Conservation (phyloP, 805 yeast species). For the Wickerhamomyces pijperi region DNA sequence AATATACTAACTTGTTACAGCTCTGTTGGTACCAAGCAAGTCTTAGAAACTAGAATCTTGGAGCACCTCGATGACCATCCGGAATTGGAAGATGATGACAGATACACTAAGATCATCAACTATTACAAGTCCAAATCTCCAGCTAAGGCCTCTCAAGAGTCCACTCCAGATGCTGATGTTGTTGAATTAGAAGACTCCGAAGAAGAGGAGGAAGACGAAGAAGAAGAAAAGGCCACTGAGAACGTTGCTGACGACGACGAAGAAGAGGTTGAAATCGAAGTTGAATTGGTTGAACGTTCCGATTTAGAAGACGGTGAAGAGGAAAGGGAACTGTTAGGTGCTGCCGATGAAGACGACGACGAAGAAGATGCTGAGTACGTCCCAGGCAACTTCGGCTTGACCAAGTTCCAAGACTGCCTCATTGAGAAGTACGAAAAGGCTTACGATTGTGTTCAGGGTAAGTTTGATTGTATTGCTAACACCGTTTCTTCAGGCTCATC, state of each 20-base stretch:
- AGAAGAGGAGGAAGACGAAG: no score
- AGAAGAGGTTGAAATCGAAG: constrained; percentile 7
- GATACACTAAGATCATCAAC: constrained; percentile 15
- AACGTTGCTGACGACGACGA: constrained; percentile 6
- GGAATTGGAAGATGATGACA: constrained; percentile 16
- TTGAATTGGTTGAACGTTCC: constrained; percentile 4
- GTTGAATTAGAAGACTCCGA: constrained; percentile 8
- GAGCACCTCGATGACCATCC: constrained; percentile 21
- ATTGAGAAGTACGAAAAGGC: constrained; percentile 13
- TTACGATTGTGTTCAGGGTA: constrained; percentile 12
- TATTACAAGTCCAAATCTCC: constrained; percentile 20
- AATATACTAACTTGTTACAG: constrained; percentile 5
- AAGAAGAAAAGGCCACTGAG: constrained; percentile 4
- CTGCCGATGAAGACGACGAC: constrained; percentile 16
- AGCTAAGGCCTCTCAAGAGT: constrained; percentile 9
- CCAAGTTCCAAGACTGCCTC: constrained; percentile 13
- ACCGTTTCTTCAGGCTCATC: constrained; percentile 6
- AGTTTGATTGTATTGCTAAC: constrained; percentile 4
- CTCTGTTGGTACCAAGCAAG: constrained; percentile 19
- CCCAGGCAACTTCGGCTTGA: constrained; percentile 4
- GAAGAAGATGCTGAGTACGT: constrained; percentile 10
- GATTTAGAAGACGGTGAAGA: constrained; percentile 8
- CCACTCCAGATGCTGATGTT: constrained; percentile 7
- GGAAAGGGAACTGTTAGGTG: constrained; percentile 8
- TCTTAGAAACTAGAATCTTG: constrained; percentile 19